Evolutionary conservation across 495 filamentous ascomycete species (phyloP).

Genomic region (Chaetomium cochliodes): DNA sequence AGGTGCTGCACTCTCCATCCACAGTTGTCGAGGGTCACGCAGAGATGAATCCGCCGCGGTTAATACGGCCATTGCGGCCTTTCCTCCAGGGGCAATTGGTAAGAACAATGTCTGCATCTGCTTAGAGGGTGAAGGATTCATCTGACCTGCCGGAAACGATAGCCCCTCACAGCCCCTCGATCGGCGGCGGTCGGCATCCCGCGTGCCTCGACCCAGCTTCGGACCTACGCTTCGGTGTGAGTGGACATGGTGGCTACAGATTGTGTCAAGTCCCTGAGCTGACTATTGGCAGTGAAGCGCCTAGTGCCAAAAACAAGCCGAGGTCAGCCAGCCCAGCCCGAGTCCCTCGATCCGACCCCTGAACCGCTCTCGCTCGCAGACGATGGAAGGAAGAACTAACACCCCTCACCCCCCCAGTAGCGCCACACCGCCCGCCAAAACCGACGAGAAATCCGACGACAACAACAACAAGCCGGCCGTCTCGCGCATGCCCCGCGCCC

Average conservation of each 20-base stretch:
- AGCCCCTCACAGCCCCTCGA: constrained; percentile 30
- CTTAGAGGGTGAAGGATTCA: not conserved
- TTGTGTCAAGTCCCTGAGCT: not conserved
- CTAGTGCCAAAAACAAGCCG: not conserved
- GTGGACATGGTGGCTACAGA: not conserved
- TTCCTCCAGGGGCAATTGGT: constrained; percentile 37
- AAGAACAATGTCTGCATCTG: not conserved
- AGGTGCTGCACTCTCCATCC: constrained; percentile 24
- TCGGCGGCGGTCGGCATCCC: constrained; percentile 25
- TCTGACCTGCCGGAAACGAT: constrained; percentile 19
- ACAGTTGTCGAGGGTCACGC: constrained; percentile 25
- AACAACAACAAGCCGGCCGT: constrained; percentile 6
- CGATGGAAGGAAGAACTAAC: constrained; percentile 13
- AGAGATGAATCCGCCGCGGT: constrained; percentile 37
- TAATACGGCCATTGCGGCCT: constrained; percentile 38
- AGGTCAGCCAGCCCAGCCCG: constrained; percentile 16
- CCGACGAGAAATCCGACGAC: constrained; percentile 1
- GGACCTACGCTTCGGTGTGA: constrained; percentile 33
- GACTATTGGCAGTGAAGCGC: not conserved
- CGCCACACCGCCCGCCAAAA: not conserved
- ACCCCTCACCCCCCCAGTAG: not conserved
- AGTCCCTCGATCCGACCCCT: not conserved
- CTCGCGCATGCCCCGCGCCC: constrained; percentile 35
- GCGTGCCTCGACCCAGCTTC: constrained; percentile 30
- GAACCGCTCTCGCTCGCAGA: not conserved